Evolutionary conservation across 257 asterid genomes (phyloP), one percentile per base, ranked within the genome.

Genomic region (Solanum habrochaites): DNA sequence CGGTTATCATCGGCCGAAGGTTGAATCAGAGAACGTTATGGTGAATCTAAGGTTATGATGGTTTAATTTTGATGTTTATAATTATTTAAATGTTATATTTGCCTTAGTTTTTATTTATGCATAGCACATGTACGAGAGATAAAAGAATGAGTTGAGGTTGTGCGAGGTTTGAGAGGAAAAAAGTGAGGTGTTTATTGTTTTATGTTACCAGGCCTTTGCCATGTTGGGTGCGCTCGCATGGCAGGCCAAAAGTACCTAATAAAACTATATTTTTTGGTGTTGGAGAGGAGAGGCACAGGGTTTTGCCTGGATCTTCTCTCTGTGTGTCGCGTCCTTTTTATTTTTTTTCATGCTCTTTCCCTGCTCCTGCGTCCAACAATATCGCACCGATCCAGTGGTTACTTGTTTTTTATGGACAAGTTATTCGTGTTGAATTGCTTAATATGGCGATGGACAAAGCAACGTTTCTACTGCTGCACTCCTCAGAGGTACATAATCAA

Each of bases 261-360:
- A 71, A 62, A 78, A 69, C n/a, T 14, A 71, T 32, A 8, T 3
- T 42, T 40, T 43, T 62, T 3, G 60, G 60, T 58, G 49, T 37
- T 75, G 13, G 86, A 60, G 83, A 18, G 42, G 60, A 80, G 64
- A 14, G 47, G 60, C 70, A 93, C 93, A 91, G 94, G 90, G 82
- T 27, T 91, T 90, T 89, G 89, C 91, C 93, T 90, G 94, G 91
- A 91, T 89, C 94, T 92, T 89, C 91, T 87, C 88, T 89, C 92
- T 14, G 2, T 7, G 69, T 49, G 45, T 49, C 2, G 43, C 32
- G 31, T 49, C 31, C 69, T 29, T 49, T 81, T 49, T 49, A 75
- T 75, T 75, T 75, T 75, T 75, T 40, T 75, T 32, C 29, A 35
- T 81, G 45, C 45, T 29, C 69, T 31, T 49, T 11, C 6, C 2